Base-by-base conservation (phyloP, 2,329 filamentous ascomycete genomes). In the Pezicula carpinea region DNA sequence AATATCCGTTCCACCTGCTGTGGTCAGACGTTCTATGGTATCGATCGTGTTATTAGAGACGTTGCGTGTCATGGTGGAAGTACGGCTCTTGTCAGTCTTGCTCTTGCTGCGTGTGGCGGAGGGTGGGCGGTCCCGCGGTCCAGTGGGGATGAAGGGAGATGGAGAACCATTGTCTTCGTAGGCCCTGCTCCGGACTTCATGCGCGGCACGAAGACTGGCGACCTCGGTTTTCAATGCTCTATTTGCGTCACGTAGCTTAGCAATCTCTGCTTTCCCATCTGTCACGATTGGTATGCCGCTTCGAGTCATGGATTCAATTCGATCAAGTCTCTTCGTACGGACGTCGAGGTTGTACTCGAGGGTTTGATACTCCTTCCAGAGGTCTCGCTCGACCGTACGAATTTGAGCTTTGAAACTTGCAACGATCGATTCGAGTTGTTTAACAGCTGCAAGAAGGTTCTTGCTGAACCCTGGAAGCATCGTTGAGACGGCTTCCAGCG, bases 361-460 rank as follows among this genome's bases (percentile, higher is more conserved):
- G 0, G 78, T 80, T 60, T 95, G 87, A 61, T 96, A 97, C 61
- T 97, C 91, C 53, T 89, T 88, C 71, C 84, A 85, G n/a, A 97
- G 70, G 50, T 95, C 88, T 41, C 87, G 83, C 66, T 99, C 93
- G n/a, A 96, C 83, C 6, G 76, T 74, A 59, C 88, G 87, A 62
- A 96, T 88, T 50, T 89, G 85, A 33, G 77, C 74, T 59, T 88
- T 86, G 72, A 96, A 95, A 7, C 81, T 80, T 15, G 79, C 77
- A 31, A 97, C 75, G 53, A 95, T 81, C 15, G 76, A 74, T 71
- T 97, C 93, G 46, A 97, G 83, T 2, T 83, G 88, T 72, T 92
- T 95, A 52, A 96, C 79, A 0, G 92, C 92, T 1, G 84, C 80
- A 36, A 96, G 69, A 21, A 99, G 76, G 64, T 96, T 97, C 66